phyloP scores from a whole-genome alignment of 345 rosid species.

The Noccaea bulbosa region DNA sequence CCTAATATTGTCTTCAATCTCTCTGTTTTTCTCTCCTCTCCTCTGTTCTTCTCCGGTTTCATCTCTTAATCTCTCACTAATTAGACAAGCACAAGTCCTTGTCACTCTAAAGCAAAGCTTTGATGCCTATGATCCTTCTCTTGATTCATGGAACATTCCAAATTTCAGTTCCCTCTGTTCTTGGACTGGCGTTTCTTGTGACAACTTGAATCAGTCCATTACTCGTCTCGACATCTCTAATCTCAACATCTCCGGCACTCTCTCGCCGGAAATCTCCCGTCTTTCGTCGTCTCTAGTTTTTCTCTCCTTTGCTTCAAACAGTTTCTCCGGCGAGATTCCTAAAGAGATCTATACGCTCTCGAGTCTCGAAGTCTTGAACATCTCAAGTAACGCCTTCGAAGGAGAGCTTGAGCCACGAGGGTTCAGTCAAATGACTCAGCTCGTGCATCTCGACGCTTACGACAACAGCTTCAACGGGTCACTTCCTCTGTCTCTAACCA shows the following conservation, averaged over 20 bases:
- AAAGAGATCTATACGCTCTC: constrained; percentile 44
- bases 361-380: constrained; percentile 65
- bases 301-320: constrained; percentile 57
- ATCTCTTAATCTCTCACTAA: constrained; percentile 48
- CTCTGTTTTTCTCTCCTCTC: constrained; percentile 44
- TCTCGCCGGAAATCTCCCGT: constrained; percentile 56
- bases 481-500: constrained; percentile 57
- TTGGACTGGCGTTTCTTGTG: constrained; percentile 60
- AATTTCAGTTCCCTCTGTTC: constrained; percentile 57
- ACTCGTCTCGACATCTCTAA: constrained; percentile 59
- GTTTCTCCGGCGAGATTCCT: constrained; percentile 59
- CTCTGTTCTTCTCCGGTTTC: constrained; percentile 41
- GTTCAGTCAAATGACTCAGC: constrained; percentile 53
- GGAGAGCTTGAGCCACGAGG: constrained; percentile 59
- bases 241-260: constrained; percentile 60
- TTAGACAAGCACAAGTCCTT: constrained; percentile 60
- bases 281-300: constrained; percentile 46
- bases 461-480: constrained; percentile 77
- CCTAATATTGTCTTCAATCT: constrained; percentile 42
- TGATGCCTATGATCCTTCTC: constrained; percentile 52
- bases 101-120: constrained; percentile 58
- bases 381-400: constrained; percentile 68
- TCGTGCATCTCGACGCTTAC: constrained; percentile 70
- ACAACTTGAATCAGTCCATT: constrained; percentile 47
- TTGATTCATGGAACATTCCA: constrained; percentile 55